Evolutionary conservation across 2,329 filamentous ascomycete species (phyloP).

Genomic region (Cytospora chrysosperma): DNA sequence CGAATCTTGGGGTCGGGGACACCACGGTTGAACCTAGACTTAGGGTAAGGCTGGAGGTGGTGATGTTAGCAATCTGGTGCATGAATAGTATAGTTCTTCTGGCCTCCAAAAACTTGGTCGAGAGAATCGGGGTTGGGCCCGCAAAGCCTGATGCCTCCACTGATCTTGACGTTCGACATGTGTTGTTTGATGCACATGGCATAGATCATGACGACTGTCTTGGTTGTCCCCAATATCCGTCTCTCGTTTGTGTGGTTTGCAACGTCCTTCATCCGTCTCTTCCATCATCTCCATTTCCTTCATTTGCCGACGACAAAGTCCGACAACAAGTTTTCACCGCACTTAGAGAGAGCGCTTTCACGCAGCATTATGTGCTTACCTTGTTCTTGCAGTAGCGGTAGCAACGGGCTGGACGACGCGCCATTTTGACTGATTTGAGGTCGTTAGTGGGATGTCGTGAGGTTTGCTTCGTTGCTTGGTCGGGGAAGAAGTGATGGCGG

Average conservation of each 20-base stretch:
- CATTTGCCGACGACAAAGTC: neutral
- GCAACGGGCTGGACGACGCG: constrained; percentile 98
- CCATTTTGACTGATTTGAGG: constrained; percentile 79
- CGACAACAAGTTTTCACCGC: neutral
- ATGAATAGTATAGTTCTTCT: neutral
- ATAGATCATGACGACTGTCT: neutral
- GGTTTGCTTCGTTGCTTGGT: constrained; percentile 41
- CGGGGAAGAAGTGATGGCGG: constrained; percentile 34
- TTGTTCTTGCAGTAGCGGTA: constrained; percentile 99
- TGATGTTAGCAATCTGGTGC: constrained; percentile 51
- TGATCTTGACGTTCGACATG: neutral
- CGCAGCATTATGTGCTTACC: constrained; percentile 56
- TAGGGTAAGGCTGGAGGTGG: constrained; percentile 82
- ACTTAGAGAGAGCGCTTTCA: neutral
- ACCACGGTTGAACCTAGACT: constrained; percentile 99
- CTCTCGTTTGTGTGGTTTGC: neutral
- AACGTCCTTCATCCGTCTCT: neutral
- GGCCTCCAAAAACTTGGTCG: neutral
- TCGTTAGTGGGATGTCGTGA: constrained; percentile 45
- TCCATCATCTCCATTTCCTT: neutral
- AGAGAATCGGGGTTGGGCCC: neutral
- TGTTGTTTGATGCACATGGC: neutral
- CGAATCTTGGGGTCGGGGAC: constrained; percentile 81
- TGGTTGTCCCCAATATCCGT: neutral
- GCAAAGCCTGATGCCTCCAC: neutral